phyloP scores from a whole-genome alignment of 768 basidiomycete genomes.

The Naganishia antarctica region DNA sequence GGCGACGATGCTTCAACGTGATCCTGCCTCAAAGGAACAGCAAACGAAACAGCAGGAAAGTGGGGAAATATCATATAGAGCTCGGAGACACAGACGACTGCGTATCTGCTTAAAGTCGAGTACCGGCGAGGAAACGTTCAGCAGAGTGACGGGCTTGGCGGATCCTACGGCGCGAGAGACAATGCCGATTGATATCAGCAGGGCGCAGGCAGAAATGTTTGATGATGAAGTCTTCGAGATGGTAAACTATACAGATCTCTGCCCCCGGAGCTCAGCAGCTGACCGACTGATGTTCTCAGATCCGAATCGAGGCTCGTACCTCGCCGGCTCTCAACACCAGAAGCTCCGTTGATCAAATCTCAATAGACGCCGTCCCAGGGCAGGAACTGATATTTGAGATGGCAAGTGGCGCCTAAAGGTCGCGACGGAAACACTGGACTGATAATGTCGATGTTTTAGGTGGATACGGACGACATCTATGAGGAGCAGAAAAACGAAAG shows the following conservation, averaged over 20 bases:
- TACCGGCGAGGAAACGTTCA: background rate
- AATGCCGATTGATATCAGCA: background rate
- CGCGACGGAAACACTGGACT: background rate
- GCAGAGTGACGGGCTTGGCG: slow-evolving; percentile 4
- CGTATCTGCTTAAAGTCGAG: slow-evolving; percentile 15
- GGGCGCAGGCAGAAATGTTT: slow-evolving; percentile 26
- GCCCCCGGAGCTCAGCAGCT: too few relatives aligned
- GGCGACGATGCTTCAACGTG: slow-evolving; percentile 10
- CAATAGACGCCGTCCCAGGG: slow-evolving; percentile 22
- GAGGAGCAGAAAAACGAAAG: background rate
- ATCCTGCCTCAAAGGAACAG: background rate
- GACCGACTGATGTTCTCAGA: slow-evolving; percentile 11
- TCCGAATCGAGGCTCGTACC: slow-evolving; percentile 19
- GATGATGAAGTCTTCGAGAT: slow-evolving; percentile 28
- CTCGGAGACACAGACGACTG: slow-evolving; percentile 13
- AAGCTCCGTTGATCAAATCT: slow-evolving; percentile 23
- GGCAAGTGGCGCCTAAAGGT: slow-evolving; percentile 2
- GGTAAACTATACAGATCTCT: slow-evolving; percentile 5
- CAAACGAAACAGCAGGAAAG: background rate
- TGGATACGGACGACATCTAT: slow-evolving; percentile 17
- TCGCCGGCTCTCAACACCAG: slow-evolving; percentile 22
- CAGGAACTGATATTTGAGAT: slow-evolving; percentile 30
- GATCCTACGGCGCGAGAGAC: background rate
- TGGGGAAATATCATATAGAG: background rate
- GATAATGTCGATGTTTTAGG: background rate